Evolutionary conservation across 768 basidiomycete species (phyloP).

Genomic region (Tricholomella constricta): DNA sequence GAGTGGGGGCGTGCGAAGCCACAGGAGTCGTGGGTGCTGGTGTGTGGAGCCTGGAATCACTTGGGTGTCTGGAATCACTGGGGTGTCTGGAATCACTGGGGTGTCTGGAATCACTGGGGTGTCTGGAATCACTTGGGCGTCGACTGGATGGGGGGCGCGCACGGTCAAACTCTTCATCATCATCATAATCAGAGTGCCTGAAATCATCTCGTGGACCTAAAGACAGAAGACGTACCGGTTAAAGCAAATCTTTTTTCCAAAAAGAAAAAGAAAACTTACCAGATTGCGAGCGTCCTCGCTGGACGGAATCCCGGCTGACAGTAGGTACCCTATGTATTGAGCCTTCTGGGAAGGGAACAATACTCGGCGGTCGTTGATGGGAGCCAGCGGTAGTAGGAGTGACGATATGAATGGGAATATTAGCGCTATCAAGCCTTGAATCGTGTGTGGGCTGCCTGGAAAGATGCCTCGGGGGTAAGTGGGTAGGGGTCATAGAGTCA

Average conservation of each 20-base stretch:
- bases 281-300: slow-evolving; percentile 1
- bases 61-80: neutral
- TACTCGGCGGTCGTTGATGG: slow-evolving; percentile 14
- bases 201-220: slow-evolving; percentile 5
- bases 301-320: neutral
- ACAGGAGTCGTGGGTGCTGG: neutral
- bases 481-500: neutral
- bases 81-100: slow-evolving; percentile 3
- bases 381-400: slow-evolving; percentile 14
- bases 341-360: slow-evolving; percentile 10
- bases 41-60: neutral
- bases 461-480: neutral
- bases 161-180: neutral
- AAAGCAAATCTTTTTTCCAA: too few species aligned
- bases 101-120: neutral
- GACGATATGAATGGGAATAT: slow-evolving; percentile 16
- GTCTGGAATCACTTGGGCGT: neutral
- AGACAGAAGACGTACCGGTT: too few species aligned
- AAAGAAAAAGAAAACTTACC: slow-evolving; percentile 9
- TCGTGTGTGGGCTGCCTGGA: slow-evolving; percentile 1
- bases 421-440: neutral
- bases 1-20: neutral
- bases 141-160: neutral
- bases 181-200: slow-evolving; percentile 6
- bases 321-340: slow-evolving; percentile 2